phyloP scores from a whole-genome alignment of 2,329 filamentous ascomycete species.

The Celoporthe dispersa region DNA sequence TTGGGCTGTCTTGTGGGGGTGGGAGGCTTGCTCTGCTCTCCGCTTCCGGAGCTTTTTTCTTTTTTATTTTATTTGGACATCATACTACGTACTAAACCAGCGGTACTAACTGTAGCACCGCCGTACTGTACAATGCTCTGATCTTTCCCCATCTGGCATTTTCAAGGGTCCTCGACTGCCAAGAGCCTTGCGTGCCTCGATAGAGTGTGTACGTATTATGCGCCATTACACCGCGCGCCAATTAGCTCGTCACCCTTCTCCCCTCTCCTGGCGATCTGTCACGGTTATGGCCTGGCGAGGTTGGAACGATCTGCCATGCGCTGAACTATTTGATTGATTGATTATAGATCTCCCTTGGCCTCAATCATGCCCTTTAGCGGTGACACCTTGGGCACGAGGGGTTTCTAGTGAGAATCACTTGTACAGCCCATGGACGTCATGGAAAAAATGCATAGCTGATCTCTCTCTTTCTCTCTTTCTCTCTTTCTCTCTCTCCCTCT shows the following conservation, averaged over 20 bases:
- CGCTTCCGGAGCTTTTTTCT: conserved; percentile 16
- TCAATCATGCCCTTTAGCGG: too few relatives aligned
- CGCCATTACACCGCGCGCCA: not conserved
- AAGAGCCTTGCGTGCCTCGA: not conserved
- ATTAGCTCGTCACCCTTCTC: not conserved
- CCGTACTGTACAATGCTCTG: not conserved
- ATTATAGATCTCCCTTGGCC: not conserved
- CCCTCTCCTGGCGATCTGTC: not conserved
- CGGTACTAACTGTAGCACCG: not conserved
- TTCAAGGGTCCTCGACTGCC: not conserved
- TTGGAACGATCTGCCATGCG: not conserved
- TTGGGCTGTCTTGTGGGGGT: conserved; percentile 13
- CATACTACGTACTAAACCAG: not conserved
- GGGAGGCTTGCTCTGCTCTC: not conserved
- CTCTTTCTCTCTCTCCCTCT: not conserved
- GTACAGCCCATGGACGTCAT: too few relatives aligned
- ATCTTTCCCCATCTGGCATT: not conserved
- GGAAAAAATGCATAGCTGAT: not conserved
- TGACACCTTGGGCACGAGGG: not conserved
- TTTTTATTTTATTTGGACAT: not conserved
- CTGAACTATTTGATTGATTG: not conserved
- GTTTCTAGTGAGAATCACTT: not conserved
- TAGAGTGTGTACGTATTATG: not conserved
- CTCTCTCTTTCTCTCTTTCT: not conserved
- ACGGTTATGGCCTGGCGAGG: not conserved